Conservation (phyloP, 164 flowering plant species). For the Houttuynia cordata region DNA sequence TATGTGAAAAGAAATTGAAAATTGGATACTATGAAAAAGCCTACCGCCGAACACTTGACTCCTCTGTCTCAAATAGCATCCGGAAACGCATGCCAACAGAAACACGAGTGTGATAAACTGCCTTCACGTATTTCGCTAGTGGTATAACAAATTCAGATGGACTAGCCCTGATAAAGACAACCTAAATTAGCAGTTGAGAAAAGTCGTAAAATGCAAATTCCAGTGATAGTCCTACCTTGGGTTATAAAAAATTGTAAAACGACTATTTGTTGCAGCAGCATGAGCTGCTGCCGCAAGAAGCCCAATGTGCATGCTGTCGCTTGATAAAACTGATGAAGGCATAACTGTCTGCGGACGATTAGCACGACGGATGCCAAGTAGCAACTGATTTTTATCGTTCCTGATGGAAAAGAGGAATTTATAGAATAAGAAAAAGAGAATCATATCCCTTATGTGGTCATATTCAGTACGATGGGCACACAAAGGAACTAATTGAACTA, state of each 20-base stretch:
- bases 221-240: constrained; percentile 43
- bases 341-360: constrained; percentile 80
- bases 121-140: constrained; percentile 67
- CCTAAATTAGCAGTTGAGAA: background rate
- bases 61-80: constrained; percentile 90
- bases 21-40: background rate
- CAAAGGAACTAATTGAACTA: constrained; percentile 8
- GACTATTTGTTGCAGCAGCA: constrained; percentile 90
- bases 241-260: constrained; percentile 80
- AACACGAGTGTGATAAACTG: constrained; percentile 84
- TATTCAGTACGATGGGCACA: background rate
- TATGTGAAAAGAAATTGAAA: background rate
- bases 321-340: constrained; percentile 92
- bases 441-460: too few relatives aligned
- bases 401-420: constrained; percentile 17
- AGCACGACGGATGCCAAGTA: constrained; percentile 82
- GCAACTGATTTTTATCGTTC: constrained; percentile 88
- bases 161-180: constrained; percentile 54
- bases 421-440: too few relatives aligned
- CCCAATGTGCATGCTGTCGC: constrained; percentile 95
- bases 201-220: background rate
- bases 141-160: constrained; percentile 90
- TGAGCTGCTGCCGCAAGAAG: constrained; percentile 98
- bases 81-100: constrained; percentile 97
- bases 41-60: constrained; percentile 84